Evolutionary conservation across 345 rosid genomes (phyloP).

Genomic region (Hibiscus mutabilis): DNA sequence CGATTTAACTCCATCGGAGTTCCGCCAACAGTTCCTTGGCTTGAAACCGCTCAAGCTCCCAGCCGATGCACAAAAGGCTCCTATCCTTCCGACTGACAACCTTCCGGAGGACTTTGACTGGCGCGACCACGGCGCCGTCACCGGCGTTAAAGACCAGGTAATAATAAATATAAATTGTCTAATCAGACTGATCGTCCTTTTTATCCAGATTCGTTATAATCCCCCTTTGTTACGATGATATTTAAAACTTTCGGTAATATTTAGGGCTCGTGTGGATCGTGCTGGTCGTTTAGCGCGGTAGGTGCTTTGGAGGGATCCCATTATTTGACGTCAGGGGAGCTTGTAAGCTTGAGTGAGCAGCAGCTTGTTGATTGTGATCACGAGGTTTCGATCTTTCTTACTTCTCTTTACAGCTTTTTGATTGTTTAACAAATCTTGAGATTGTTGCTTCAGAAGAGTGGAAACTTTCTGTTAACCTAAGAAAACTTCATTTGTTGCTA

Average conservation of each 20-base stretch:
- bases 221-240: neutral
- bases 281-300: slow-evolving; percentile 90
- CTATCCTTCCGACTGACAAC: slow-evolving; percentile 69
- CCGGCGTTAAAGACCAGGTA: slow-evolving; percentile 86
- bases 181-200: neutral
- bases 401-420: neutral
- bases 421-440: neutral
- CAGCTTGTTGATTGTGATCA: slow-evolving; percentile 98
- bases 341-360: slow-evolving; percentile 92
- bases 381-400: slow-evolving; percentile 55
- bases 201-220: neutral
- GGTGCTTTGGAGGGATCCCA: slow-evolving; percentile 99
- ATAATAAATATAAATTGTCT: neutral
- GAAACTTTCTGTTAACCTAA: neutral
- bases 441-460: neutral
- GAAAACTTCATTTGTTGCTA: neutral
- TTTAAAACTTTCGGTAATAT: neutral
- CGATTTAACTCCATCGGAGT: slow-evolving; percentile 80
- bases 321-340: slow-evolving; percentile 78
- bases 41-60: slow-evolving; percentile 62
- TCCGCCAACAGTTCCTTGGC: slow-evolving; percentile 59
- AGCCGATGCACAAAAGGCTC: slow-evolving; percentile 67
- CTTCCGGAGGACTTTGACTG: slow-evolving; percentile 86
- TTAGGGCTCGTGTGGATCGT: slow-evolving; percentile 87
- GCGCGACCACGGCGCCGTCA: slow-evolving; percentile 90